Base-by-base conservation (phyloP, 345 rosid genomes). In the Pelargonium nanum region DNA sequence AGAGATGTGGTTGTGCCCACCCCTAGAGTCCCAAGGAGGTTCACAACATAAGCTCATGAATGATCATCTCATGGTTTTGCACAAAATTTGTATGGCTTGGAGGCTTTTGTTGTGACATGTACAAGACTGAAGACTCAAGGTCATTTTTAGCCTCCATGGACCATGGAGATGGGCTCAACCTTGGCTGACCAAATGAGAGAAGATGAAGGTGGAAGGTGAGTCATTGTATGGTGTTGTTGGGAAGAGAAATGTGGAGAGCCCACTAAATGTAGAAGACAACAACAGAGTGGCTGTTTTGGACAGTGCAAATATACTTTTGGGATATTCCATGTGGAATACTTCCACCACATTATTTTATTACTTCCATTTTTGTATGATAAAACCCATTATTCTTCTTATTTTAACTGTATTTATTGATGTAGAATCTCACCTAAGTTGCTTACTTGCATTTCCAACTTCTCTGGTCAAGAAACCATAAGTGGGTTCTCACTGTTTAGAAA, bases 1-100 rank as follows among this genome's bases (percentile, higher is more conserved):
- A 83, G 82, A 24, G 88, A 82, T 48, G 76, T 67, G 25, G 72
- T 78, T 2, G 81, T 68, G 13, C 78, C 80, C 1, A 90, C 97
- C 1, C 95, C 99, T 28, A 75, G 95, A 69, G 81, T 83, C 2
- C 92, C 91, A 2, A 79, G 68, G 4, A 65, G 79, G 45, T 64
- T 44, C 60, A 26, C 48, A 51, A 22, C 48, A 40, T 40, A 40
- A n/a, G 32, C 32, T 28, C 32, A 28, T 28, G 40, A 30, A 28
- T 28, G 40, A 30, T 28, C 32, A 28, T 28, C 9, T 30, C 10
- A 5, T 30, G 40, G 40, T 30, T 30, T 30, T 30, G 40, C 32
- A 45, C 5, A 45, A 45, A 45, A 17, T 48, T 5, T 6, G 40
- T 5, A 30, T 30, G 40, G 40, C 9, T 30, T 30, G 40, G 40